phyloP scores from a whole-genome alignment of 2,329 filamentous ascomycete genomes.

The Neonectria magnoliae region DNA sequence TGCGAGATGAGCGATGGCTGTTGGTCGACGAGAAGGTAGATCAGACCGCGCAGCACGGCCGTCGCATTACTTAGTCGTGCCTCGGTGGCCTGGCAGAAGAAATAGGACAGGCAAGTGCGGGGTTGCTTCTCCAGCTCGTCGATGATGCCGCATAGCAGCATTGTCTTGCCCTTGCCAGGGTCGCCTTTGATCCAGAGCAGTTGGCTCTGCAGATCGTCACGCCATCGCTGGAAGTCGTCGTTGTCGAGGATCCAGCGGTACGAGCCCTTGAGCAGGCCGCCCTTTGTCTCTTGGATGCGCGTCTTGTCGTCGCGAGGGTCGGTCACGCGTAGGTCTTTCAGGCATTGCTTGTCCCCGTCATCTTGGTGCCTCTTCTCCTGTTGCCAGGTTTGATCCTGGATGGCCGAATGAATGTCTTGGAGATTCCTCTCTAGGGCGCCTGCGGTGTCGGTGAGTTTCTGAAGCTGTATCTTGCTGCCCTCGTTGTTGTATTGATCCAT shows the following conservation, averaged over 20 bases:
- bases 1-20: background rate
- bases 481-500: background rate
- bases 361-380: background rate
- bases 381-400: background rate
- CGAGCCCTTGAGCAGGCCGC: background rate
- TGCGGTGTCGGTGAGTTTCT: background rate
- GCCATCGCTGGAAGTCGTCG: background rate
- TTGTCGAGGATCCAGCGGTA: background rate
- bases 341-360: background rate
- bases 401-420: background rate
- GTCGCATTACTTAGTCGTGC: background rate
- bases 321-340: background rate
- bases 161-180: background rate
- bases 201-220: background rate
- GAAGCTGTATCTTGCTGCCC: background rate
- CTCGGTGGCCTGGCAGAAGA: background rate
- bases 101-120: background rate
- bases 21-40: background rate
- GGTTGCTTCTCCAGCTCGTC: background rate
- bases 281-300: background rate
- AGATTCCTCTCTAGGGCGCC: background rate
- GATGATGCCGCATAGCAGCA: background rate
- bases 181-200: background rate
- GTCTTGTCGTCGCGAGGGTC: background rate
- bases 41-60: background rate